These are phyloP conservation scores for Elongisporangium prolatum DNA, from an alignment of 352 stramenopile genomes.

Conservation along the genomic window DNA sequence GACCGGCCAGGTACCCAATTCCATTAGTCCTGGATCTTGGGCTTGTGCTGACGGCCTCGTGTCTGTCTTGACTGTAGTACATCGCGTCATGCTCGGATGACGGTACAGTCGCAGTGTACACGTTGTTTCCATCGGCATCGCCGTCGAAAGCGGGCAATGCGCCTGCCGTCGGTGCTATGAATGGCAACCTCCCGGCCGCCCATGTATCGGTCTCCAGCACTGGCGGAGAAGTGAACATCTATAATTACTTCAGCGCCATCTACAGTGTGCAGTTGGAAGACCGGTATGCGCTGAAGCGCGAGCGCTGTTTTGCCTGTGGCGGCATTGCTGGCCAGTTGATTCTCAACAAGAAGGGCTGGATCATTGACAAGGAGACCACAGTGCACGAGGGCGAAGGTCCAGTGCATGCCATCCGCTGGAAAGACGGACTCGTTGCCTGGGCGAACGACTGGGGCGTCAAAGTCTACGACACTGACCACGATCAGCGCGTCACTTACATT, in stretches of 20 bases:
- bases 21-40: no score
- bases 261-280: conserved; percentile 81
- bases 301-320: conserved; percentile 78
- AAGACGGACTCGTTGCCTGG: conserved; percentile 72
- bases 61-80: conserved; percentile 43
- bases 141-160: conserved; percentile 5
- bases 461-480: conserved; percentile 71
- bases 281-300: conserved; percentile 70
- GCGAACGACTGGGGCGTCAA: conserved; percentile 87
- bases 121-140: conserved; percentile 40
- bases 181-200: conserved; percentile 6
- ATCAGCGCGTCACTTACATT: conserved; percentile 80
- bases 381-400: conserved; percentile 80
- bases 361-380: conserved; percentile 84
- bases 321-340: conserved; percentile 78
- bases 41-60: no score
- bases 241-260: conserved; percentile 84
- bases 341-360: conserved; percentile 85
- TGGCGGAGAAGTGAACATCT: conserved; percentile 84
- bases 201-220: conserved; percentile 57
- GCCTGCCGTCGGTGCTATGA: conserved; percentile 16
- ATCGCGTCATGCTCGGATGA: conserved; percentile 86
- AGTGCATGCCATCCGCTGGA: conserved; percentile 80
- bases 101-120: conserved; percentile 77
- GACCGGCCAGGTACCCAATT: conserved; percentile 49